Evolutionary conservation across 2,329 filamentous ascomycete species (phyloP), one percentile per base, ranked within the genome.

Genomic region (Scytalidium sp.): DNA sequence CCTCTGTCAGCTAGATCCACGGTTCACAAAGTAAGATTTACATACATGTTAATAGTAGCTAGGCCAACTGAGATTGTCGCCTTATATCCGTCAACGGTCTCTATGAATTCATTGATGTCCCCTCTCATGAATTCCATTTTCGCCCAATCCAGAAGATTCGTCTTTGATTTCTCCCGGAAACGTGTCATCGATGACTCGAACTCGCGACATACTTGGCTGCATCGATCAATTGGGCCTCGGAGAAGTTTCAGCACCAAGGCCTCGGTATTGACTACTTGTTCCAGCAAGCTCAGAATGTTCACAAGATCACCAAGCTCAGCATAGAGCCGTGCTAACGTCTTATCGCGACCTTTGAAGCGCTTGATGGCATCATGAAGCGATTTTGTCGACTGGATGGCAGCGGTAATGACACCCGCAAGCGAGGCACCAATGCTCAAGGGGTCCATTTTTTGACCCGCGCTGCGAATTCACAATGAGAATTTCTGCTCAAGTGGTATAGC

Each of bases 111-210:
- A 47, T 67, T 69, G 50, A 72, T 70, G 48, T 68, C 57, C 20
- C 67, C 67, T 60, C 56, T 64, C 65, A 64, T 71, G 32, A 71
- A 71, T 54, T 71, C 67, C 65, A 72, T 63, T 58, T 63, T 70
- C 51, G 63, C 52, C 69, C 67, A 73, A 57, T 72, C 68, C 60
- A 54, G 61, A 57, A 72, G 56, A 19, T 65, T 59, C 3, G 56
- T 56, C 51, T 60, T 69, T 50, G 66, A 65, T 42, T 65, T 69
- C 29, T 49, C 56, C 47, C 47, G 49, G 50, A 71, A 71, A n/a
- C 40, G 51, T 50, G 66, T 56, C 63, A 71, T 70, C 39, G 64
- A 59, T 8, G 47, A 50, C 57, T 69, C 64, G 42, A 70, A 71
- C 9, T 71, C 69, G 46, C 51, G 48, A 53, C 67, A 71, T 49